These are phyloP conservation scores for Lipomyces kockii DNA, from an alignment of 805 yeast species.

Conservation along the genomic window DNA sequence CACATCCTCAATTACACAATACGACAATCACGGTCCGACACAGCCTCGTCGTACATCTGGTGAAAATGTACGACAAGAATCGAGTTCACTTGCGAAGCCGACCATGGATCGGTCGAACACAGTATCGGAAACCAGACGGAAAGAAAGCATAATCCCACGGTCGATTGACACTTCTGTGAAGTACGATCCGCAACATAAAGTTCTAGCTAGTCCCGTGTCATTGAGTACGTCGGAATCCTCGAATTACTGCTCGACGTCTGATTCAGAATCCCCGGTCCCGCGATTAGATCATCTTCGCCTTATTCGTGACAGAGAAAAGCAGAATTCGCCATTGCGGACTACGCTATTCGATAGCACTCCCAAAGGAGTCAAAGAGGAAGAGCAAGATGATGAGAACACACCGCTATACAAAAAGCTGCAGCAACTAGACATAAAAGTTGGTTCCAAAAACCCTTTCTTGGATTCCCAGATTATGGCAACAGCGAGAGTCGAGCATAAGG, in stretches of 20 bases:
- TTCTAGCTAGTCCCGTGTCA: neutral
- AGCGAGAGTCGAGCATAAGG: neutral
- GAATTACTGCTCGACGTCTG: neutral
- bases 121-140: neutral
- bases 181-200: neutral
- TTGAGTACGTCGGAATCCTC: neutral
- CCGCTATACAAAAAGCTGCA: conserved; percentile 27
- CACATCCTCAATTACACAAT: conserved; percentile 5
- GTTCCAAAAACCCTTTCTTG: conserved; percentile 30
- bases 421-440: conserved; percentile 21
- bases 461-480: conserved; percentile 23
- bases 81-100: neutral
- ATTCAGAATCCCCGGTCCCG: neutral
- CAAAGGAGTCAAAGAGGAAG: neutral
- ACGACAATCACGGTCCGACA: neutral
- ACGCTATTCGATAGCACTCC: neutral
- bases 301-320: neutral
- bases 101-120: neutral
- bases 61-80: neutral
- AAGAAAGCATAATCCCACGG: neutral
- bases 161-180: neutral
- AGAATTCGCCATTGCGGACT: neutral
- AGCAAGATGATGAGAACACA: conserved; percentile 28
- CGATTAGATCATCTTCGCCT: neutral
- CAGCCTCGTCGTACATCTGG: neutral